phyloP scores from a whole-genome alignment of 345 rosid genomes.

The Eutrema yunnanense region DNA sequence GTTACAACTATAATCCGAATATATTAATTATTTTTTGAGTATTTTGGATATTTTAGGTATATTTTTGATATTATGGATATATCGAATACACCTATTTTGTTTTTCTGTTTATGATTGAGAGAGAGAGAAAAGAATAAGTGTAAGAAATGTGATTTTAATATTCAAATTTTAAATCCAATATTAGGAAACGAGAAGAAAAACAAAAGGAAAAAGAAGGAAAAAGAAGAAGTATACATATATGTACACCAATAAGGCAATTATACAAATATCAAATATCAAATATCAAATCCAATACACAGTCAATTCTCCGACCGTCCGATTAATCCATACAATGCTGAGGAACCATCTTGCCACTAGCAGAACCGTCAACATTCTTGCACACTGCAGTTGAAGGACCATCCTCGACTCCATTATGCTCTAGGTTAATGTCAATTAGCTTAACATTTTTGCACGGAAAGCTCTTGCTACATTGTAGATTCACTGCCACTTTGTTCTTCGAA shows the following conservation, averaged over 20 bases:
- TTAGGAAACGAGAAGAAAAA: no score
- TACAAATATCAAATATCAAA: neutral
- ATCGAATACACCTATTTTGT: no score
- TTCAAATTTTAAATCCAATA: no score
- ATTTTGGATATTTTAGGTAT: no score
- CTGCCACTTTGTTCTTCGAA: conserved; percentile 22
- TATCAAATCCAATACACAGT: neutral
- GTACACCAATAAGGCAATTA: neutral
- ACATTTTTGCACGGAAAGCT: conserved; percentile 26
- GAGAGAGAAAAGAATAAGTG: no score
- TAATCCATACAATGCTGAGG: neutral
- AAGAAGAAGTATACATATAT: no score
- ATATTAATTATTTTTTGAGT: no score
- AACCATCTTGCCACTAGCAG: neutral
- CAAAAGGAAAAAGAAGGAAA: no score
- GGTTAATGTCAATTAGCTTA: conserved; percentile 22
- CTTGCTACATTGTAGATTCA: conserved; percentile 29
- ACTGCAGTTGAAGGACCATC: conserved; percentile 6
- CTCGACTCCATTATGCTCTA: neutral
- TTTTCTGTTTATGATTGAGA: no score
- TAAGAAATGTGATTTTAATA: no score
- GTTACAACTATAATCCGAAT: no score
- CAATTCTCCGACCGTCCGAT: neutral
- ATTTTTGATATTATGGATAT: no score
- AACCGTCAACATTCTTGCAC: conserved; percentile 27